Conservation (phyloP, 352 stramenopile genomes). For the Albugo laibachii region DNA sequence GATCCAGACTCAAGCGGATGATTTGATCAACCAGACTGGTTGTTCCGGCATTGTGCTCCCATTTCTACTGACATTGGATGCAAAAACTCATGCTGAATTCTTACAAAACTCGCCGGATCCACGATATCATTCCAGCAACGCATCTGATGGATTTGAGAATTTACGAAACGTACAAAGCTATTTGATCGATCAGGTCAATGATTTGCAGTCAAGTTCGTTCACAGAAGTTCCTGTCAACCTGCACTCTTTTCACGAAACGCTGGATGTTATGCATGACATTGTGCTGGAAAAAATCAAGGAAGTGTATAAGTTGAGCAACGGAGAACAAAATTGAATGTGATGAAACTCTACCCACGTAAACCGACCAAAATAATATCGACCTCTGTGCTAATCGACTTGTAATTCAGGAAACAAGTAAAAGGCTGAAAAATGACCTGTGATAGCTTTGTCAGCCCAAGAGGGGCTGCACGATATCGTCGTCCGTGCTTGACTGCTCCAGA, state of each 20-base stretch:
- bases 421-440: too few species aligned
- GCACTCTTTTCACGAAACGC: conserved; percentile 71
- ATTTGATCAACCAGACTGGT: conserved; percentile 6
- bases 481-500: too few species aligned
- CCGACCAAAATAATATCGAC: too few species aligned
- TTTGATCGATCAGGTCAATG: conserved; percentile 22
- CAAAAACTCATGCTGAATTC: conserved; percentile 48
- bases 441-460: too few species aligned
- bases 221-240: conserved; percentile 63
- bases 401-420: too few species aligned
- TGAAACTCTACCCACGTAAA: too few species aligned
- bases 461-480: too few species aligned
- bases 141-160: conserved; percentile 38
- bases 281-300: conserved; percentile 71
- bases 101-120: conserved; percentile 69
- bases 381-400: too few species aligned
- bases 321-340: too few species aligned
- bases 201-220: conserved; percentile 21
- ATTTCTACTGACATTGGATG: conserved; percentile 50
- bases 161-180: conserved; percentile 67
- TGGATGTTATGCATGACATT: conserved; percentile 70
- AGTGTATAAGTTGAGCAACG: conserved; percentile 16
- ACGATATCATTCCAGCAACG: conserved; percentile 37
- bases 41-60: conserved; percentile 62
- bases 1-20: conserved; percentile 15